Conservation (phyloP, 257 asterid species). For the Solanum ossicruentum region DNA sequence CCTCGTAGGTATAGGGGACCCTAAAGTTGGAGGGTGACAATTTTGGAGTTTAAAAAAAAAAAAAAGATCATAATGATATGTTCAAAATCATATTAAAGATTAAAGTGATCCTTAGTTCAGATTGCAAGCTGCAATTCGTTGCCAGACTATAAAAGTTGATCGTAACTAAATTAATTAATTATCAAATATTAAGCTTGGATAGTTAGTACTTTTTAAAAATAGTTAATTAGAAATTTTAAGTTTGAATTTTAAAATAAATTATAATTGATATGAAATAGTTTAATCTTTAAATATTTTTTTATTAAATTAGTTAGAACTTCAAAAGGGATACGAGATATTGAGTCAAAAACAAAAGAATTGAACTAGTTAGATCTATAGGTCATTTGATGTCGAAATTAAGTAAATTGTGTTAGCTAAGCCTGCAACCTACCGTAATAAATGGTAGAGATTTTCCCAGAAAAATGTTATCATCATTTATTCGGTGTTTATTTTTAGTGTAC, state of each 20-base stretch:
- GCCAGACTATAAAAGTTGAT: neutral
- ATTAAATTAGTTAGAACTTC: neutral
- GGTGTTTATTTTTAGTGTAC: neutral
- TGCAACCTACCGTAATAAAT: constrained; percentile 75
- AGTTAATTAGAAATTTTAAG: neutral
- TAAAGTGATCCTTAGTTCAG: neutral
- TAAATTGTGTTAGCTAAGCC: constrained; percentile 60
- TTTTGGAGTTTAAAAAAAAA: constrained; percentile 16
- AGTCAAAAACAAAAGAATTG: constrained; percentile 8
- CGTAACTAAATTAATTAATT: neutral
- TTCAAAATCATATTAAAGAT: neutral
- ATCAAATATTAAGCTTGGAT: neutral
- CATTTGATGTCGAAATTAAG: constrained; percentile 39
- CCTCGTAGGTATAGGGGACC: constrained; percentile 28
- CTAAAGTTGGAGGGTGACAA: neutral
- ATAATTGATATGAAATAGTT: neutral
- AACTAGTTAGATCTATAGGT: constrained; percentile 45
- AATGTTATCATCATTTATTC: neutral
- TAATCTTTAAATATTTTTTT: neutral
- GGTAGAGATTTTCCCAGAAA: constrained; percentile 12
- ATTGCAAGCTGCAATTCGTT: neutral
- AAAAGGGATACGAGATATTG: accelerated
- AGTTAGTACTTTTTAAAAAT: neutral
- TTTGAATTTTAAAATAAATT: neutral
- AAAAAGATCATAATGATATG: constrained; percentile 4